Percentiles rank a stretch among this genome's conserved stretches.
These are phyloP conservation scores for Penicillium paxilli DNA, from an alignment of 495 filamentous ascomycete species.

Conservation along the genomic window DNA sequence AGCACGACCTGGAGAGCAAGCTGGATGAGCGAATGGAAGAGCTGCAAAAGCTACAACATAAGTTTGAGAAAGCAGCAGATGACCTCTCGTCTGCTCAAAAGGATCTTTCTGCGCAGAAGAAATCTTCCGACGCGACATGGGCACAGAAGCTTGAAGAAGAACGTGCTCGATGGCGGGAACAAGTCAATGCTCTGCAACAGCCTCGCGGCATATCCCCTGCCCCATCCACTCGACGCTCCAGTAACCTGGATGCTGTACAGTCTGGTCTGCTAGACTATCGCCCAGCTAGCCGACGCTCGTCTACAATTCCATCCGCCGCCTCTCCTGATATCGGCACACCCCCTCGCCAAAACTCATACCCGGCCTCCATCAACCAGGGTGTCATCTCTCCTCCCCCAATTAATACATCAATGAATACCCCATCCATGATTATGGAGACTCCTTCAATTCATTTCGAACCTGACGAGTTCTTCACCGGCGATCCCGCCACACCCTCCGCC, in stretches of 20 bases:
- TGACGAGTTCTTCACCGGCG: slow-evolving; percentile 65
- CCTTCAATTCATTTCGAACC: slow-evolving; percentile 62
- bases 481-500: slow-evolving; percentile 62
- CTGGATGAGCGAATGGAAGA: slow-evolving; percentile 61
- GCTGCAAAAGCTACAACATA: slow-evolving; percentile 61
- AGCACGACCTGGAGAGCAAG: slow-evolving; percentile 59
- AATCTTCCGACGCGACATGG: slow-evolving; percentile 61
- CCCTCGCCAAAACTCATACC: slow-evolving; percentile 44
- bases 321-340: slow-evolving; percentile 43
- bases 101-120: slow-evolving; percentile 70
- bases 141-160: slow-evolving; percentile 69
- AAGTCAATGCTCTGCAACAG: slow-evolving; percentile 44
- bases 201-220: slow-evolving; percentile 50
- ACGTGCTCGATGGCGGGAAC: slow-evolving; percentile 71
- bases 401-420: slow-evolving; percentile 26
- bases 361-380: slow-evolving; percentile 34
- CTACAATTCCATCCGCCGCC: slow-evolving; percentile 40
- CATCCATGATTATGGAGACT: slow-evolving; percentile 43
- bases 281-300: slow-evolving; percentile 49
- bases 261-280: slow-evolving; percentile 36
- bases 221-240: slow-evolving; percentile 45
- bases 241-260: slow-evolving; percentile 38
- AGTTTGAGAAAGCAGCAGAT: slow-evolving; percentile 63
- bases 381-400: slow-evolving; percentile 35
- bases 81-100: slow-evolving; percentile 59